These are phyloP conservation scores for Trypanosoma melophagium DNA, from an alignment of 208 protist genomes.

Conservation along the genomic window DNA sequence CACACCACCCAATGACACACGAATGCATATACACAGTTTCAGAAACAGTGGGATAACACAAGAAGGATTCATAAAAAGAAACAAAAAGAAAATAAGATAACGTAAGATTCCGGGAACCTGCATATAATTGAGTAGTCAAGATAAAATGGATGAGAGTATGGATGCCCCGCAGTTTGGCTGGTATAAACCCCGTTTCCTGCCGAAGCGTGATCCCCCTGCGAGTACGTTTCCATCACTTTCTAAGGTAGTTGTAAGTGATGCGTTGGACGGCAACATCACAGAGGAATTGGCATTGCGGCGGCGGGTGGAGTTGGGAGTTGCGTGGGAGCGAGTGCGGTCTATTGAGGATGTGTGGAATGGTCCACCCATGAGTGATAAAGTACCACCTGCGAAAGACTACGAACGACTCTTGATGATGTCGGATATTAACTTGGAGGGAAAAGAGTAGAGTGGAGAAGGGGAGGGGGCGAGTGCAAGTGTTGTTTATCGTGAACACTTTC, in stretches of 20 bases:
- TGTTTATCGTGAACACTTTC: too few relatives aligned
- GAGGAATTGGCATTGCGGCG: slow-evolving; percentile 21
- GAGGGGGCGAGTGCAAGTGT: too few relatives aligned
- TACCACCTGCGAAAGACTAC: slow-evolving; percentile 71
- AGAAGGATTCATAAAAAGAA: neutral
- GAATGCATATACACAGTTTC: neutral
- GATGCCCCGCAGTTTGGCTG: slow-evolving; percentile 51
- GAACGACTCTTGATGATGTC: slow-evolving; percentile 50
- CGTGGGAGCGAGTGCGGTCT: slow-evolving; percentile 42
- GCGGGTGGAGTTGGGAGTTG: slow-evolving; percentile 19
- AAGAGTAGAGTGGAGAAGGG: neutral
- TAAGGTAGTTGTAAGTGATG: slow-evolving; percentile 27
- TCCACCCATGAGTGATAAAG: slow-evolving; percentile 48
- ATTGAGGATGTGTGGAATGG: slow-evolving; percentile 63
- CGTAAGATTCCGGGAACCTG: too few relatives aligned
- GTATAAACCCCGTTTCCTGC: slow-evolving; percentile 57
- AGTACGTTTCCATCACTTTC: slow-evolving; percentile 25
- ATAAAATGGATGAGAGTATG: slow-evolving; percentile 17
- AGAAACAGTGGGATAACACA: neutral
- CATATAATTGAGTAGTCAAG: slow-evolving; percentile 24
- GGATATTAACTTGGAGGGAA: neutral
- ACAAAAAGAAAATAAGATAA: neutral
- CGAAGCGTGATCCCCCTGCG: slow-evolving; percentile 7
- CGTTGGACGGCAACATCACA: slow-evolving; percentile 23
- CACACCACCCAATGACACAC: neutral